Evolutionary conservation across 2,329 filamentous ascomycete genomes (phyloP), one percentile per base, ranked within the genome.

Genomic region (Fusarium subtropicale): DNA sequence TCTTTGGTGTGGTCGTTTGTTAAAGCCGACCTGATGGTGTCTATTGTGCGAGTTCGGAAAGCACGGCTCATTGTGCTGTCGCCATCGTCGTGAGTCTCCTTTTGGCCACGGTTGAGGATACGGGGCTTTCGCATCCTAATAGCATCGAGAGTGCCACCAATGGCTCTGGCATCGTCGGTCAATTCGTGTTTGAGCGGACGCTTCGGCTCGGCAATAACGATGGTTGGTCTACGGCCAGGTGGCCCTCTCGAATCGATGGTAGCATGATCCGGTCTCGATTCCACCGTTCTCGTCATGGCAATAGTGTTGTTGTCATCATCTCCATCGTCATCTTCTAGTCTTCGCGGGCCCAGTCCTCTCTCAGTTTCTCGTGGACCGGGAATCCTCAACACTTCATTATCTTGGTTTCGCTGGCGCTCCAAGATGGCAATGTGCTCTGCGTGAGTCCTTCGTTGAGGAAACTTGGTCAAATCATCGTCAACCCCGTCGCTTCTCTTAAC

Each of bases 301-400:
- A 73, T 67, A 22, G 76, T 77, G 55, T 77, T 79, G 20, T 76
- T 77, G 52, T 77, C 79, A 46, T 78, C 80, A 31, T 77, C 75
- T 26, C 77, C 75, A 42, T 78, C 78, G n/a, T 82, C 72, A 31
- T 81, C 78, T 5, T 81, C 79, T 3, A 89, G 79, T 31, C 84
- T 82, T 58, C 84, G 82, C 3, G 94, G 94, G 12, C 90, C 84
- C 64, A 93, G 86, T 28, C 95, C 96, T 52, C 89, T 88, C 73
- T 99, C 96, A 50, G 91, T 94, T 76, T 98, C 96, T 72, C 94
- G 86, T 1, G 96, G 96, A 22, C 94, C 94, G 0, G 96, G 96
- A 73, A 99, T 98, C 41, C 93, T 91, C 44, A 98, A 82, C 1
- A 94, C 89, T 34, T 90, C 89, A 45, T 89, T 90, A 58, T 92